A percentile compares a stretch with the other conserved stretches of the same genome.
phyloP scores from a whole-genome alignment of 352 stramenopile genomes.

The Globisporangium nodosum region DNA sequence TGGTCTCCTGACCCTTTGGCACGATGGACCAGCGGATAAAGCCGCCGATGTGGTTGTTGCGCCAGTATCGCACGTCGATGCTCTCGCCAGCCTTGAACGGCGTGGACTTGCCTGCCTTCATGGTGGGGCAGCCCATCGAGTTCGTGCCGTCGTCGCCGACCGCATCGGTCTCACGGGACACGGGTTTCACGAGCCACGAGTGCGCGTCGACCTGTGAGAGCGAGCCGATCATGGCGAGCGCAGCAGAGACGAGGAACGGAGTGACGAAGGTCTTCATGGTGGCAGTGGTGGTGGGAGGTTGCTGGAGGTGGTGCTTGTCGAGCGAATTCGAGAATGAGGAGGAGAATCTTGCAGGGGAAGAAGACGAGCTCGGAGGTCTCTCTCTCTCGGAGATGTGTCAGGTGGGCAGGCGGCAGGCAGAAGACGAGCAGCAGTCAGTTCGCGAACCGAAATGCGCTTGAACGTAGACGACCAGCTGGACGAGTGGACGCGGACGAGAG shows the following conservation, averaged over 20 bases:
- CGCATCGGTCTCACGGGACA: constrained; percentile 11
- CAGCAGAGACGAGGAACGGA: not conserved
- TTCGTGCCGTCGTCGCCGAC: constrained; percentile 22
- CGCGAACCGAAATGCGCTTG: too few species aligned
- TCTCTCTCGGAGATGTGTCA: too few species aligned
- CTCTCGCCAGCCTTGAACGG: constrained; percentile 15
- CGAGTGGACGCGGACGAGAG: too few species aligned
- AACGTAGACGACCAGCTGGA: too few species aligned
- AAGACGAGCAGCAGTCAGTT: too few species aligned
- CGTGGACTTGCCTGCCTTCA: constrained; percentile 7
- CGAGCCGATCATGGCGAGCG: not conserved
- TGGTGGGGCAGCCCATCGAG: constrained; percentile 17
- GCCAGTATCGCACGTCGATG: constrained; percentile 24
- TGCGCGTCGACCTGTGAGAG: not conserved
- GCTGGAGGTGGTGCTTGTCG: too few species aligned
- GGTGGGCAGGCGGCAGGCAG: too few species aligned
- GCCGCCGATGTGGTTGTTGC: constrained; percentile 30
- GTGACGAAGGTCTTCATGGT: not conserved
- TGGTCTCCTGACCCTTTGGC: constrained; percentile 16
- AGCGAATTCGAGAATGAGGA: too few species aligned
- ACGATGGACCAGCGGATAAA: constrained; percentile 28
- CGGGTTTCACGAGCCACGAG: constrained; percentile 6
- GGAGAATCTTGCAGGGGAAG: too few species aligned
- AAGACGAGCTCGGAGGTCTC: too few species aligned
- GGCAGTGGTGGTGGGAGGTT: too few species aligned